These are phyloP conservation scores for Fusarium bactridioides DNA, from an alignment of 2,329 filamentous ascomycete genomes.

Conservation along the genomic window DNA sequence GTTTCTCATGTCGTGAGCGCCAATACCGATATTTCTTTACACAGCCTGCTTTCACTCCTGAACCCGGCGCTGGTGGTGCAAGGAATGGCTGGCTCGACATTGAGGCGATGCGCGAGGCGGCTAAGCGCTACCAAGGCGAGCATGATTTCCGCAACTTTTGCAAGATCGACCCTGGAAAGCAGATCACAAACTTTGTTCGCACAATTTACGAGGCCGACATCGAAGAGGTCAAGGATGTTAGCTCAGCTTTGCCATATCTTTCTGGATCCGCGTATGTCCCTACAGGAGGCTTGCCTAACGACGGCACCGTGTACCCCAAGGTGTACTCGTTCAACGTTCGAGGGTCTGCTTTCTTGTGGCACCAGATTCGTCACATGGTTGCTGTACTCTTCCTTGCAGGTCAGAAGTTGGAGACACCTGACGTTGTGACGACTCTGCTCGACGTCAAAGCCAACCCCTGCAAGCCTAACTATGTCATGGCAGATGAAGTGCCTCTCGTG, in stretches of 20 bases:
- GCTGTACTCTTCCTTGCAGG: constrained; percentile 90
- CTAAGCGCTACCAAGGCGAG: constrained; percentile 78
- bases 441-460: constrained; percentile 75
- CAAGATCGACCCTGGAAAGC: constrained; percentile 90
- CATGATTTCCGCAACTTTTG: constrained; percentile 98
- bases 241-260: constrained; percentile 65
- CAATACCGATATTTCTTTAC: constrained; percentile 99
- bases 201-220: constrained; percentile 84
- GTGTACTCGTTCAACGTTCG: constrained; percentile 89
- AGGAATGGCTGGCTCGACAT: constrained; percentile 87
- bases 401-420: constrained; percentile 82
- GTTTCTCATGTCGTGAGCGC: constrained; percentile 90
- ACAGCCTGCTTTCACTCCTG: constrained; percentile 82
- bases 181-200: constrained; percentile 83
- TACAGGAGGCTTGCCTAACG: constrained; percentile 7
- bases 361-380: constrained; percentile 97
- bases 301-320: constrained; percentile 57
- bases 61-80: constrained; percentile 46
- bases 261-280: constrained; percentile 49
- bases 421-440: constrained; percentile 76
- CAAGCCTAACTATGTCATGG: constrained; percentile 90
- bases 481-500: constrained; percentile 86
- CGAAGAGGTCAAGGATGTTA: constrained; percentile 68
- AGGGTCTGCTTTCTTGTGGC: constrained; percentile 95
- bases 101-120: constrained; percentile 83